Conservation (phyloP, 2,329 filamentous ascomycete species). For the Fusarium robinianum region DNA sequence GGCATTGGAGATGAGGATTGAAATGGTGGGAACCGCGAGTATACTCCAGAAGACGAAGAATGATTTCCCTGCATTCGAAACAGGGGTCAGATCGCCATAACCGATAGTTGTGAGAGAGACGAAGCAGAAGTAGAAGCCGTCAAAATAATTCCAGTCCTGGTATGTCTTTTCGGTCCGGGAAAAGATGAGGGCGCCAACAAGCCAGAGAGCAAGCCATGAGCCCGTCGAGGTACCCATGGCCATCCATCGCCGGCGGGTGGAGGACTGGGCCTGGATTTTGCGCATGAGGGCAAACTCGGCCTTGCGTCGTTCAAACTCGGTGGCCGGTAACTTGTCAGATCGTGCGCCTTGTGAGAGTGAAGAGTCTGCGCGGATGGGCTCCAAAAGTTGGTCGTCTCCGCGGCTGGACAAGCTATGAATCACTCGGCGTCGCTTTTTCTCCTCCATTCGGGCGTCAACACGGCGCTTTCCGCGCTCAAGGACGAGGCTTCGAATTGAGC, state of each 20-base stretch:
- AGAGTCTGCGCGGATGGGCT: conserved; percentile 48
- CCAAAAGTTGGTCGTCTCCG: conserved; percentile 53
- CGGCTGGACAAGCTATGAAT: conserved; percentile 52
- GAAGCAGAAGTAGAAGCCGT: conserved; percentile 85
- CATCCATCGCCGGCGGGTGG: conserved; percentile 72
- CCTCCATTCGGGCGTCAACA: conserved; percentile 61
- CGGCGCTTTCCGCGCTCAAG: conserved; percentile 61
- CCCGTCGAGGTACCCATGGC: conserved; percentile 69
- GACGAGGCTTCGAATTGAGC: conserved; percentile 71
- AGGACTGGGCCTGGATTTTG: conserved; percentile 70
- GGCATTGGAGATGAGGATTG: conserved; percentile 81
- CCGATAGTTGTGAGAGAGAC: conserved; percentile 83
- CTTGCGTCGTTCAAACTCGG: conserved; percentile 64
- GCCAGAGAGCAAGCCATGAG: conserved; percentile 77
- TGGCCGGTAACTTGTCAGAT: conserved; percentile 23
- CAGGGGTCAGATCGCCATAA: conserved; percentile 78
- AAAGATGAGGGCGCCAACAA: conserved; percentile 78
- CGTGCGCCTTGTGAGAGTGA: conserved; percentile 5
- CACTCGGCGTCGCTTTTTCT: conserved; percentile 58
- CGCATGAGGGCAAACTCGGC: conserved; percentile 82
- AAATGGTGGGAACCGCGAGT: conserved; percentile 84
- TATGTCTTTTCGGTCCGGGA: conserved; percentile 55
- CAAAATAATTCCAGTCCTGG: conserved; percentile 73
- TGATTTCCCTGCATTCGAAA: conserved; percentile 76
- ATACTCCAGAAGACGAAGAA: conserved; percentile 96